phyloP scores from a whole-genome alignment of 768 basidiomycete genomes.

The Boletus coccyginus region DNA sequence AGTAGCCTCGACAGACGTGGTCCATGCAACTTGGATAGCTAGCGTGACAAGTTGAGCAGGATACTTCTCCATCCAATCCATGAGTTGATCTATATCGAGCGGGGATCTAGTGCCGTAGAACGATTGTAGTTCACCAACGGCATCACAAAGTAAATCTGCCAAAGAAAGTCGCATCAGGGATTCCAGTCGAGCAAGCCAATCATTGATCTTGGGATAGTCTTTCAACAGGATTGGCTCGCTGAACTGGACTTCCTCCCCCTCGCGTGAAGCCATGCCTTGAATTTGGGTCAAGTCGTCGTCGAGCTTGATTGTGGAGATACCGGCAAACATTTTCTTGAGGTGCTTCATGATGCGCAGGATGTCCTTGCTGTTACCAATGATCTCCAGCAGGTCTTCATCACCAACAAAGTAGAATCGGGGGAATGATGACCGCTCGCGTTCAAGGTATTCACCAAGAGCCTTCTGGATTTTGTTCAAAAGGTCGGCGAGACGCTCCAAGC shows the following conservation, averaged over 20 bases:
- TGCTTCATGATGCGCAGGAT: slow-evolving; percentile 98
- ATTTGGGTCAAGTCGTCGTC: slow-evolving; percentile 89
- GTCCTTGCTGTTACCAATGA: slow-evolving; percentile 99
- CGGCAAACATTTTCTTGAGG: slow-evolving; percentile 99
- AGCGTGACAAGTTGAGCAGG: slow-evolving; percentile 96
- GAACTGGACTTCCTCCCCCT: slow-evolving; percentile 92
- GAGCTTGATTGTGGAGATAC: slow-evolving; percentile 83
- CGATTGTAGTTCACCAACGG: slow-evolving; percentile 72
- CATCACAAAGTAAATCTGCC: slow-evolving; percentile 74
- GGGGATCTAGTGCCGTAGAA: slow-evolving; percentile 72
- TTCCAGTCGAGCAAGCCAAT: slow-evolving; percentile 94
- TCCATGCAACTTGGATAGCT: slow-evolving; percentile 96
- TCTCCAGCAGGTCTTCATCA: slow-evolving; percentile 97
- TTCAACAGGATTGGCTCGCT: slow-evolving; percentile 80
- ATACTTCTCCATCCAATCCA: slow-evolving; percentile 90
- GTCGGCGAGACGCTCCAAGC: slow-evolving; percentile 93
- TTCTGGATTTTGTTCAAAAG: slow-evolving; percentile 98
- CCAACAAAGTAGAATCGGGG: slow-evolving; percentile 99
- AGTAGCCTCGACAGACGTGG: slow-evolving; percentile 71
- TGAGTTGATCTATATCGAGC: slow-evolving; percentile 65
- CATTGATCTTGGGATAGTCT: slow-evolving; percentile 97
- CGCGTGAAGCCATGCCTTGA: slow-evolving; percentile 90
- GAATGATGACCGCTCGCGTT: slow-evolving; percentile 95
- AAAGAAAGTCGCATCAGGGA: slow-evolving; percentile 90
- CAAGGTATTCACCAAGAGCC: slow-evolving; percentile 97